phyloP scores from a whole-genome alignment of 306 rosid genomes.

The Medicago ruthenica region DNA sequence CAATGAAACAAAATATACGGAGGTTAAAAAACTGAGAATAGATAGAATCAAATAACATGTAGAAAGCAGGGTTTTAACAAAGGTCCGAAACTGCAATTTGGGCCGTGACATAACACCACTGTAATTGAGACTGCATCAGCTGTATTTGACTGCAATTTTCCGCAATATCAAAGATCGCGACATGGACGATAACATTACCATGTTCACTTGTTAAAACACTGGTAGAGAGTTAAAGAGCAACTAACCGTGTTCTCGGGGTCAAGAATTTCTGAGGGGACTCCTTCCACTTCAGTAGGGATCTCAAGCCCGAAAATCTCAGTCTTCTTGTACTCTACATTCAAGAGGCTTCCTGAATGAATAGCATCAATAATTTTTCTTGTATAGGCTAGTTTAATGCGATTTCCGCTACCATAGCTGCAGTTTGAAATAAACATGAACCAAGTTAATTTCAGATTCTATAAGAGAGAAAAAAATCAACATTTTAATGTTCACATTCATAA shows the following conservation, averaged over 20 bases:
- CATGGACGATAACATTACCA: too few relatives aligned
- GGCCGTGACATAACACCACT: neutral
- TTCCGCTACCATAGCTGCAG: constrained; percentile 76
- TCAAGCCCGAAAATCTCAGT: constrained; percentile 82
- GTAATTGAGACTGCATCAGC: neutral
- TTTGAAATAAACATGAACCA: constrained; percentile 9
- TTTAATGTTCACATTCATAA: neutral
- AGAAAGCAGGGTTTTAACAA: neutral
- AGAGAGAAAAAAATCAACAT: neutral
- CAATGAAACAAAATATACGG: constrained; percentile 23
- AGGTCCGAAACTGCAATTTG: neutral
- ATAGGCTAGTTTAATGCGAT: constrained; percentile 71
- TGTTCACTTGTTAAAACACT: too few relatives aligned
- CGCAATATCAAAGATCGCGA: neutral
- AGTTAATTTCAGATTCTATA: constrained; percentile 7
- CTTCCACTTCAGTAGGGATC: constrained; percentile 75
- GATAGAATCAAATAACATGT: neutral
- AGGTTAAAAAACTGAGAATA: neutral
- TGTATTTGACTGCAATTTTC: neutral
- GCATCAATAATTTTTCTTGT: constrained; percentile 88
- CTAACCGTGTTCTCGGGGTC: constrained; percentile 76
- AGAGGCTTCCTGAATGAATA: constrained; percentile 76
- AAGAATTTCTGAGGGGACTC: constrained; percentile 80
- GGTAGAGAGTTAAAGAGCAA: neutral
- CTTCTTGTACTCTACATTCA: constrained; percentile 62